A percentile compares a stretch with the other conserved stretches of the same genome.
Evolutionary conservation across 768 basidiomycete genomes (phyloP).

Genomic region (Lactarius hatsudake): DNA sequence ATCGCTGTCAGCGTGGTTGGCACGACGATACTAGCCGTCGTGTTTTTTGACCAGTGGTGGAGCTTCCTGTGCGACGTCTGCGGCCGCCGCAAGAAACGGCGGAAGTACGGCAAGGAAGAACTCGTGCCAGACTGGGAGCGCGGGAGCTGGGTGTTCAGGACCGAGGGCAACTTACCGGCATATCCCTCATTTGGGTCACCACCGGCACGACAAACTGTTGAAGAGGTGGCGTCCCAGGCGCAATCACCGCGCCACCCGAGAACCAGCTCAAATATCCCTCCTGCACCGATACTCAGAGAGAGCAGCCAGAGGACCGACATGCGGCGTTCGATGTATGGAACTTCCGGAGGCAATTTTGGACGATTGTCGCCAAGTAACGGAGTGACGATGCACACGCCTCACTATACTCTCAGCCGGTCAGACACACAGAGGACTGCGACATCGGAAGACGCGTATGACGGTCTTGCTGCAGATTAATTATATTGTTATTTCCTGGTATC

Average conservation of each 20-base stretch:
- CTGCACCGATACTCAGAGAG: background rate
- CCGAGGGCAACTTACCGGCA: constrained; percentile 29
- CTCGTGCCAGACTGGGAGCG: constrained; percentile 65
- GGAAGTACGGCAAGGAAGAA: constrained; percentile 43
- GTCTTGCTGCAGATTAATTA: constrained; percentile 10
- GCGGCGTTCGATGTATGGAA: background rate
- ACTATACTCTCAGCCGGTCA: constrained; percentile 9
- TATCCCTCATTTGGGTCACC: constrained; percentile 34
- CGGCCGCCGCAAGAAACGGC: constrained; percentile 36
- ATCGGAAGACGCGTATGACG: constrained; percentile 24
- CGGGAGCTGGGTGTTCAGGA: constrained; percentile 52
- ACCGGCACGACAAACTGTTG: constrained; percentile 19
- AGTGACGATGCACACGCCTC: constrained; percentile 3
- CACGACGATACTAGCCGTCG: constrained; percentile 50
- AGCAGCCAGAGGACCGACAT: background rate
- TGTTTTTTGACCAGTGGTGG: constrained; percentile 74
- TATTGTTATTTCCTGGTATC: background rate
- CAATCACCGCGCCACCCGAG: constrained; percentile 1
- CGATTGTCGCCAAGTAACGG: background rate
- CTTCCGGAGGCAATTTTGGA: background rate
- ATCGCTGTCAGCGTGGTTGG: constrained; percentile 61
- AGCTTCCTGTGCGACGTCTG: constrained; percentile 53
- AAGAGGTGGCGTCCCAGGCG: constrained; percentile 3
- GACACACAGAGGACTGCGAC: constrained; percentile 2
- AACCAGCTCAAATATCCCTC: background rate